These are phyloP conservation scores for Diatrype stigma DNA, from an alignment of 2,329 filamentous ascomycete species.

Conservation along the genomic window DNA sequence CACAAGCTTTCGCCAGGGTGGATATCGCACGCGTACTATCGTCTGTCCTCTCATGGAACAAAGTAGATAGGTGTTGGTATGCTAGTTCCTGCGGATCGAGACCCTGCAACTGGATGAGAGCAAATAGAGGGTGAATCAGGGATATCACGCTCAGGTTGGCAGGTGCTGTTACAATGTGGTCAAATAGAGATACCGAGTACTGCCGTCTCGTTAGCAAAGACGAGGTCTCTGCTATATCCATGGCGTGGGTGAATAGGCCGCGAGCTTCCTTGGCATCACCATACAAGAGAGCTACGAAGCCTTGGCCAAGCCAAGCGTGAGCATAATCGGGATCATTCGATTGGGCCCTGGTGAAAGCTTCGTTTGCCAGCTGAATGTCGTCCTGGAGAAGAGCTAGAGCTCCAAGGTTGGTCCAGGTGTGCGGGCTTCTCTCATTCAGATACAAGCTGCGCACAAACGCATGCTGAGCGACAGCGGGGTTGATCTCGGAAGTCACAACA, in stretches of 20 bases:
- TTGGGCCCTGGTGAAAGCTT: conserved; percentile 85
- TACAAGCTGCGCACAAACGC: conserved; percentile 90
- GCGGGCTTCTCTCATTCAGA: conserved; percentile 80
- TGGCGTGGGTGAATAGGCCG: conserved; percentile 85
- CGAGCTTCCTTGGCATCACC: conserved; percentile 75
- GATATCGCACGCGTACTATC: conserved; percentile 61
- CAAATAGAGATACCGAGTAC: conserved; percentile 78
- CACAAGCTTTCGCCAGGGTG: conserved; percentile 63
- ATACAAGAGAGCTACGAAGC: conserved; percentile 72
- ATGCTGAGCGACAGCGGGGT: conserved; percentile 85
- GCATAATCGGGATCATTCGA: conserved; percentile 92
- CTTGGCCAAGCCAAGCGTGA: conserved; percentile 91
- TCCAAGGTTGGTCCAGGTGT: conserved; percentile 87
- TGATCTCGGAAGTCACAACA: conserved; percentile 82
- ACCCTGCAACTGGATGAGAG: conserved; percentile 72
- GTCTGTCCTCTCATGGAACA: conserved; percentile 77
- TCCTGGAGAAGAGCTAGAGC: conserved; percentile 80
- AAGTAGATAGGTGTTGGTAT: conserved; percentile 71
- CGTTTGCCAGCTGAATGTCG: conserved; percentile 81
- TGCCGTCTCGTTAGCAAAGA: conserved; percentile 70
- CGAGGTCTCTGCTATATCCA: conserved; percentile 82
- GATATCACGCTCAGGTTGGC: conserved; percentile 48
- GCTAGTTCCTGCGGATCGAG: conserved; percentile 68
- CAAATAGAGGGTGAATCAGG: conserved; percentile 84
- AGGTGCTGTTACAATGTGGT: conserved; percentile 63